Base-by-base conservation (phyloP, 2,329 filamentous ascomycete genomes). In the Tolypocladium ophioglossoides region DNA sequence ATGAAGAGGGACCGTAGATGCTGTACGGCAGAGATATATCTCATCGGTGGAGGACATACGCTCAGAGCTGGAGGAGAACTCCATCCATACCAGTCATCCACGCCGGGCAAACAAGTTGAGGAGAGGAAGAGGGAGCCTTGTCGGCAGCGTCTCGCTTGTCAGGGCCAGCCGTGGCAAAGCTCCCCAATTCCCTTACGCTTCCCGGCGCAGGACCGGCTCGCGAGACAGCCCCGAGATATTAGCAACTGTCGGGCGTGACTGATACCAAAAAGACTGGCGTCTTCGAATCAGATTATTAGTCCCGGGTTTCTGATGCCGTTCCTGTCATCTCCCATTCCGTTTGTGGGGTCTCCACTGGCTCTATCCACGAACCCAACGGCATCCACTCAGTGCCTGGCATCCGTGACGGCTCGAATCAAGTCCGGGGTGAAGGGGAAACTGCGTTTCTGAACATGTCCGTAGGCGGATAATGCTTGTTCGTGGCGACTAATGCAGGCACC, bases 261-360 rank as follows among this genome's bases (percentile, higher is more conserved):
- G 22, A 34, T 27, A 8, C 34, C 51, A 52, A 37, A 48, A 44
- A 30, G 27, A 6, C 40, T 54, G 24, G 35, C 10, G 46, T 41
- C 37, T 40, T 34, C 41, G 30, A 27, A 47, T 30, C 30, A 39
- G 40, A 48, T 37, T n/a, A 18, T 38, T 34, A 46, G 5, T 16
- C 8, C 32, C 37, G 38, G 37, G 37, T 34, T 50, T 22, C 39
- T 44, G 38, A 30, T 50, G 32, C 32, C 35, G 32, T 22, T 41
- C 51, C 51, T 24, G 46, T 50, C 30, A 52, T 55, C 22, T 32
- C 46, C 44, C 40, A 46, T 50, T 35, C 39, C 51, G 54, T 55
- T 55, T 51, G 47, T 39, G 24, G 39, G n/a, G 44, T 51, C 40
- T 53, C 48, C 27, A 40, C 40, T 39, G 44, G 9, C 34, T 44